Evolutionary conservation across 805 yeast genomes (phyloP).

Genomic region (Blastobotrys chiropterorum): DNA sequence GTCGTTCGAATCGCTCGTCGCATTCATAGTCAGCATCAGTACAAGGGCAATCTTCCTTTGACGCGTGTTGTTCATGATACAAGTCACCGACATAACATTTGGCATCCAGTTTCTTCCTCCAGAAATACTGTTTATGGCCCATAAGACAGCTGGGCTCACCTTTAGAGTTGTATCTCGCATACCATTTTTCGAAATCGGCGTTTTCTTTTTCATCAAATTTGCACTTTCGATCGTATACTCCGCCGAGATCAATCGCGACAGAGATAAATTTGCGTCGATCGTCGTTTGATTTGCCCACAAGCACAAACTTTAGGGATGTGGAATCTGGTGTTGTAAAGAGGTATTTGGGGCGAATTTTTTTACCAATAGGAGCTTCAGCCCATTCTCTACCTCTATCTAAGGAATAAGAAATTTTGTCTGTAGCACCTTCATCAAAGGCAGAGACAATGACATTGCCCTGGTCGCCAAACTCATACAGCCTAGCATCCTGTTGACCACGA

Average conservation of each 20-base stretch:
- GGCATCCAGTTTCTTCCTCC: constrained; percentile 58
- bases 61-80: constrained; percentile 34
- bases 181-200: constrained; percentile 60
- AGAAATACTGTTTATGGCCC: constrained; percentile 61
- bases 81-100: constrained; percentile 50
- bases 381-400: constrained; percentile 71
- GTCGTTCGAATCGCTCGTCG: constrained; percentile 41
- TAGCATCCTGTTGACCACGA: constrained; percentile 45
- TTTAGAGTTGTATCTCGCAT: constrained; percentile 38
- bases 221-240: constrained; percentile 26
- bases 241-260: constrained; percentile 49
- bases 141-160: constrained; percentile 45
- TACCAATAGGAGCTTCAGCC: constrained; percentile 45
- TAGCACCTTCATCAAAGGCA: constrained; percentile 33
- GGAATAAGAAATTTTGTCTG: constrained; percentile 45
- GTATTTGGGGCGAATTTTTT: constrained; percentile 35
- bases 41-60: constrained; percentile 59
- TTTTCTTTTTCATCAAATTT: constrained; percentile 21
- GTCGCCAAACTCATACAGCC: constrained; percentile 61
- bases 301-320: constrained; percentile 51
- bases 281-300: constrained; percentile 36
- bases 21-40: constrained; percentile 66
- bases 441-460: constrained; percentile 69
- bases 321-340: constrained; percentile 64
- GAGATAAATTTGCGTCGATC: constrained; percentile 37